Evolutionary conservation across 2,329 filamentous ascomycete genomes (phyloP).

Genomic region (Orbilia blumenaviensis): DNA sequence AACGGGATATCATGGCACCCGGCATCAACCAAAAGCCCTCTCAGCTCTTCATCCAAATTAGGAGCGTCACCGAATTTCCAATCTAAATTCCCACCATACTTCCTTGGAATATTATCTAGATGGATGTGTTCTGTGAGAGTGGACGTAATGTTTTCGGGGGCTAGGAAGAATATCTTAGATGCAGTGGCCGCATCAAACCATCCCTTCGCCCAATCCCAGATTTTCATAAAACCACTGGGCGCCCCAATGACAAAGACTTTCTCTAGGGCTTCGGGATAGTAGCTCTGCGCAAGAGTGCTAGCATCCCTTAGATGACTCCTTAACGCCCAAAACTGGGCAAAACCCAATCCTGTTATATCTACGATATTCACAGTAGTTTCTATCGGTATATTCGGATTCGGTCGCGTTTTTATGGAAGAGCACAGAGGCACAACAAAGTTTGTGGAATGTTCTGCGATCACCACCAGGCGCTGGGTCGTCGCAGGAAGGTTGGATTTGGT

Average conservation of each 20-base stretch:
- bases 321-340: slow-evolving; percentile 79
- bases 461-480: slow-evolving; percentile 85
- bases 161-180: slow-evolving; percentile 93
- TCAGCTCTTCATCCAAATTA: slow-evolving; percentile 71
- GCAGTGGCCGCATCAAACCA: slow-evolving; percentile 95
- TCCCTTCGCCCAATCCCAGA: slow-evolving; percentile 93
- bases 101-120: slow-evolving; percentile 82
- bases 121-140: slow-evolving; percentile 85
- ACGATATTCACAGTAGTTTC: slow-evolving; percentile 95
- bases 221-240: slow-evolving; percentile 59
- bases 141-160: slow-evolving; percentile 74
- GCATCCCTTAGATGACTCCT: slow-evolving; percentile 45
- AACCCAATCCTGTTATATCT: slow-evolving; percentile 85
- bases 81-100: slow-evolving; percentile 86
- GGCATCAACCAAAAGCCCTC: slow-evolving; percentile 58
- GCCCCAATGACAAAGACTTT: slow-evolving; percentile 52
- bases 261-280: slow-evolving; percentile 46
- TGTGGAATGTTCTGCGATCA: slow-evolving; percentile 92
- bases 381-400: slow-evolving; percentile 74
- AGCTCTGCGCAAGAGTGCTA: slow-evolving; percentile 39
- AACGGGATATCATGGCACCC: slow-evolving; percentile 29
- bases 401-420: slow-evolving; percentile 70
- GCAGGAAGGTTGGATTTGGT: slow-evolving; percentile 64
- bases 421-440: slow-evolving; percentile 87
- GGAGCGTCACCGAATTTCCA: slow-evolving; percentile 81